A percentile compares a stretch with the other conserved stretches of the same genome.
Evolutionary conservation across 805 yeast genomes (phyloP).

Genomic region (Starmera dryadoides): DNA sequence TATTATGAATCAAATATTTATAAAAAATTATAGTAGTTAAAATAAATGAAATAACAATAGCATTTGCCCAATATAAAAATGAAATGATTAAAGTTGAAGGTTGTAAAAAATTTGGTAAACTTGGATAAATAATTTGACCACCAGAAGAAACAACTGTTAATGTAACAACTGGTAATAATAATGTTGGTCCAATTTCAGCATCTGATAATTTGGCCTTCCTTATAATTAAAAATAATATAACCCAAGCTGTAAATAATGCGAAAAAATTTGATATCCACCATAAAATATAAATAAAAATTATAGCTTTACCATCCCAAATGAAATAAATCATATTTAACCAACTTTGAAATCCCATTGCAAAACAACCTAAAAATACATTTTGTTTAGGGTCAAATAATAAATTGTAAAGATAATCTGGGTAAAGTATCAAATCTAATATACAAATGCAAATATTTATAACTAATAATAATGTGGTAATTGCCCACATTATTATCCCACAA

Average conservation of each 20-base stretch:
- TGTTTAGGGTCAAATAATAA: conserved; percentile 34
- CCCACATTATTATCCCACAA: conserved; percentile 59
- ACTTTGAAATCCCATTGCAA: conserved; percentile 73
- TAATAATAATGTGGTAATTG: conserved; percentile 43
- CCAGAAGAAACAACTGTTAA: conserved; percentile 67
- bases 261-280: conserved; percentile 67
- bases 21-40: conserved; percentile 51
- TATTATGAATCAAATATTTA: conserved; percentile 48
- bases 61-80: conserved; percentile 62
- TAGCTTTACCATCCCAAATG: conserved; percentile 28
- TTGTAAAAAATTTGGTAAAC: conserved; percentile 38
- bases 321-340: conserved; percentile 48
- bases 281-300: conserved; percentile 45
- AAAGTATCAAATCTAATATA: conserved; percentile 29
- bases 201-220: conserved; percentile 25
- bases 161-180: conserved; percentile 73
- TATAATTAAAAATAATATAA: conserved; percentile 39
- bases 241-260: conserved; percentile 55
- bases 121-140: conserved; percentile 48
- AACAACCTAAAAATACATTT: conserved; percentile 68
- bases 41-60: conserved; percentile 52
- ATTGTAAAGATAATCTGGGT: conserved; percentile 20
- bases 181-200: conserved; percentile 43
- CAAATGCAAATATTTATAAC: conserved; percentile 35
- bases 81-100: conserved; percentile 46